A percentile compares a stretch with the other conserved stretches of the same genome.
These are phyloP conservation scores for Fusarium graminum DNA, from an alignment of 2,329 filamentous ascomycete genomes.

Conservation along the genomic window DNA sequence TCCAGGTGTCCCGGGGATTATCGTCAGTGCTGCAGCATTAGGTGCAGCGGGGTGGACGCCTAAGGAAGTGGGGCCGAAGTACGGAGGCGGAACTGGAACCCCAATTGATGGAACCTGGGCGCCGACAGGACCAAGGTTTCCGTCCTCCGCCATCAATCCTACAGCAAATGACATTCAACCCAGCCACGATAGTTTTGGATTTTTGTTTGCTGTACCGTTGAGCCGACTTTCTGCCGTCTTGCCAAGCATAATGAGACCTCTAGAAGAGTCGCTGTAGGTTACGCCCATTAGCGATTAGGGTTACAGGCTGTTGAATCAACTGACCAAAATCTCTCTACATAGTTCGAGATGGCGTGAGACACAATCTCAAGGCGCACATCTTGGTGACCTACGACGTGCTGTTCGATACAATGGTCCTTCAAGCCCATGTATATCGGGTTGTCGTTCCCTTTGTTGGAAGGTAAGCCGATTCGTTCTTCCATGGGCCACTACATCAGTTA, in stretches of 20 bases:
- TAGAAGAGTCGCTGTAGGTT: constrained; percentile 57
- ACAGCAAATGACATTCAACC: constrained; percentile 16
- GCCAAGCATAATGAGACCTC: constrained; percentile 52
- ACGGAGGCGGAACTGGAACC: constrained; percentile 23
- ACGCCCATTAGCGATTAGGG: constrained; percentile 13
- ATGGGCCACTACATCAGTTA: not conserved
- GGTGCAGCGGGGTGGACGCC: constrained; percentile 7
- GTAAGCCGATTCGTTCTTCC: constrained; percentile 56
- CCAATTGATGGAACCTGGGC: constrained; percentile 25
- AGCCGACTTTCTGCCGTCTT: not conserved
- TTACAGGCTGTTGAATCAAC: constrained; percentile 25
- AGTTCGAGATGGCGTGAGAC: constrained; percentile 78
- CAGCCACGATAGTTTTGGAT: constrained; percentile 6
- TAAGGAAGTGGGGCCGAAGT: constrained; percentile 36
- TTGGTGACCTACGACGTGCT: constrained; percentile 73
- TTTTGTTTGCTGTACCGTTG: constrained; percentile 5
- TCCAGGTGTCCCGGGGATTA: constrained; percentile 10
- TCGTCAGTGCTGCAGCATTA: constrained; percentile 12
- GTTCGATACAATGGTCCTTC: constrained; percentile 69
- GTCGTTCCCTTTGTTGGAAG: constrained; percentile 95
- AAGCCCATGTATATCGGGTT: constrained; percentile 77
- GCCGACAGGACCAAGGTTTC: constrained; percentile 29
- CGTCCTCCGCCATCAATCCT: constrained; percentile 34
- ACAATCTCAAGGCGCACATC: constrained; percentile 67
- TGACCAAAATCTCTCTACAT: constrained; percentile 42